Evolutionary conservation across 495 filamentous ascomycete species (phyloP).

Genomic region (Parathielavia appendiculata): DNA sequence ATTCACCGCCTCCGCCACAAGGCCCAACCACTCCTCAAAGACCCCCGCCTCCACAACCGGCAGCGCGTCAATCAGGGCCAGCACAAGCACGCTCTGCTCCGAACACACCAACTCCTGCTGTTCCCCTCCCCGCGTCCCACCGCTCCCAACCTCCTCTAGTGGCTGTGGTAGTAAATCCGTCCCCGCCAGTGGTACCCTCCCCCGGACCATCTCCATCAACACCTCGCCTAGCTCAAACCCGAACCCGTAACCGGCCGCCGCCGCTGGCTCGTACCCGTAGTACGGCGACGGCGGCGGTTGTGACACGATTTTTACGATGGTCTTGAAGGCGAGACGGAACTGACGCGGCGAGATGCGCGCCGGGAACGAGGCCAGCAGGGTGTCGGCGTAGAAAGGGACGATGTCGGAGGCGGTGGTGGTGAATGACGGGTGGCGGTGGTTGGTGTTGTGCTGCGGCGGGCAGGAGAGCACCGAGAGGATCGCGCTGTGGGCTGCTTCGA

Average conservation of each 20-base stretch:
- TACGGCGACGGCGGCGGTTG: too few species aligned
- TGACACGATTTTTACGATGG: constrained; percentile 68
- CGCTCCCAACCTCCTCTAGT: background rate
- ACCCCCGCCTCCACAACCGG: constrained; percentile 63
- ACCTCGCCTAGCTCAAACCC: constrained; percentile 74
- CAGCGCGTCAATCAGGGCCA: constrained; percentile 79
- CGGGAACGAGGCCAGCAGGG: constrained; percentile 80
- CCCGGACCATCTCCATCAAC: constrained; percentile 73
- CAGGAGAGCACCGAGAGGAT: constrained; percentile 78
- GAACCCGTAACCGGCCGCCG: constrained; percentile 69
- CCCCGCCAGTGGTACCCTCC: constrained; percentile 57
- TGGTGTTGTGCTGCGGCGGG: constrained; percentile 55
- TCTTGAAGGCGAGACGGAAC: constrained; percentile 90
- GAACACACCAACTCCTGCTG: constrained; percentile 50
- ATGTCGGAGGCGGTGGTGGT: constrained; percentile 58
- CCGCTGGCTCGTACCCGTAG: too few species aligned
- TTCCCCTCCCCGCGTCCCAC: background rate
- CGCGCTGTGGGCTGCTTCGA: constrained; percentile 87
- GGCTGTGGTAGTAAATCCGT: constrained; percentile 32
- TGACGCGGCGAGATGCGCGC: constrained; percentile 76
- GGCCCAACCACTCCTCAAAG: constrained; percentile 60
- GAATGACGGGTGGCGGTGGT: too few species aligned
- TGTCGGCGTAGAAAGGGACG: constrained; percentile 80
- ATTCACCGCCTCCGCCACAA: constrained; percentile 64
- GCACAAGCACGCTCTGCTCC: constrained; percentile 71